Base-by-base conservation (phyloP, 192 early-diverging fungal species). In the Jimgerdemannia lactiflua region DNA sequence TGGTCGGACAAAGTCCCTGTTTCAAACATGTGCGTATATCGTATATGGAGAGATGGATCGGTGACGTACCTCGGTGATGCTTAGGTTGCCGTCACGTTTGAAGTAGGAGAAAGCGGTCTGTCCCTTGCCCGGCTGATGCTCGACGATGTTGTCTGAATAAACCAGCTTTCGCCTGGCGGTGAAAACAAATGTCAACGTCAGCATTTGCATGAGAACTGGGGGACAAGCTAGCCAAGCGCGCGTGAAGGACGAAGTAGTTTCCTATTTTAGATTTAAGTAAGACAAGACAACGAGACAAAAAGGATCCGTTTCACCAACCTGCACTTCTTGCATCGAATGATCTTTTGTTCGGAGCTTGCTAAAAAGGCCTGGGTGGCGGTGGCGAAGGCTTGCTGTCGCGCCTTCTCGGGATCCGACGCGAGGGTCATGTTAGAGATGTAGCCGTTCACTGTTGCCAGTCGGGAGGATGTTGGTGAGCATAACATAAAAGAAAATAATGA, bases 81-180 rank as follows among this genome's bases (percentile, higher is more conserved):
- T 80, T 29, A 89, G 83, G 14, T 78, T 80, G 2, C 77, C 72
- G 69, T 89, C 87, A 17, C 93, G 90, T 73, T 94, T 95, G 54
- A 88, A 86, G 76, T 89, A 94, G 40, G 91, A 86, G 72, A 95
- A 95, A 2, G 90, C 86, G 1, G 77, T 75, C 74, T 95, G 91
- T 4, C 94, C 94, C 43, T 85, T 83, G n/a, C 94, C 94, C 18
- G 89, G 82, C 59, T 83, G 78, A 82, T 95, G 94, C 3, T 88
- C 78, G 54, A 94, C 80, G 14, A 95, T 83, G 77, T 92, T 89
- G 4, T 92, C 88, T 8, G 82, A 54, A 0, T 87, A 79, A 4
- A 90, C 86, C 42, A 95, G 76, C 6, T 84, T 80, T 41, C 90
- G 86, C 64, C 91, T 86, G 40, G 75, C 77, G 70, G 39, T 42